A percentile compares a stretch with the other conserved stretches of the same genome.
phyloP scores from a whole-genome alignment of 1,284 basidiomycete species.

The Anthracocystis walkeri region DNA sequence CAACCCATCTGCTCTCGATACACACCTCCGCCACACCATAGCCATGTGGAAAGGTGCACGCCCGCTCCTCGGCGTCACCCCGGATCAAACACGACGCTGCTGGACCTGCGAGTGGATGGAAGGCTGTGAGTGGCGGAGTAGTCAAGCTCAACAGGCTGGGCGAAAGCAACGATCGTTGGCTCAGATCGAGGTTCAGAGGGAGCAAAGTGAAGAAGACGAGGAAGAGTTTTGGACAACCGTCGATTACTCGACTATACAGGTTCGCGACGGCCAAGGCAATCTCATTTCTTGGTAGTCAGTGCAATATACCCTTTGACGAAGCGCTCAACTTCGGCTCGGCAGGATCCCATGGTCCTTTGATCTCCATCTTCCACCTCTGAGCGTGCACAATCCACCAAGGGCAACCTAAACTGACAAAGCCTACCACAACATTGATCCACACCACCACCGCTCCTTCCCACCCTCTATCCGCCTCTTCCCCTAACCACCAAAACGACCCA shows the following conservation, averaged over 20 bases:
- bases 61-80: constrained; percentile 38
- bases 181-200: not conserved
- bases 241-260: constrained; percentile 22
- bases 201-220: constrained; percentile 9
- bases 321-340: constrained; percentile 35
- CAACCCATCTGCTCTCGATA: constrained; percentile 28
- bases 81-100: constrained; percentile 50
- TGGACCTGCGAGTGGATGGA: constrained; percentile 60
- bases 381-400: constrained; percentile 58
- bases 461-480: not conserved
- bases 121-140: constrained; percentile 62
- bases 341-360: constrained; percentile 62
- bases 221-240: constrained; percentile 40
- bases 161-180: not conserved
- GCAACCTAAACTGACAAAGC: constrained; percentile 44
- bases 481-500: not conserved
- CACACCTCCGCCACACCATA: constrained; percentile 44
- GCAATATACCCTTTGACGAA: not conserved
- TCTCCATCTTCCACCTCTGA: constrained; percentile 59
- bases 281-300: constrained; percentile 31
- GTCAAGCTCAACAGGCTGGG: constrained; percentile 3
- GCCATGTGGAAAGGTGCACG: constrained; percentile 54
- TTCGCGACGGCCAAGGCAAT: constrained; percentile 27
- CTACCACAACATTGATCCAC: constrained; percentile 23
- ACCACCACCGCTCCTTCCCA: constrained; percentile 12